Evolutionary conservation across 2,329 filamentous ascomycete species (phyloP).

Genomic region (Colletotrichum graminicola): DNA sequence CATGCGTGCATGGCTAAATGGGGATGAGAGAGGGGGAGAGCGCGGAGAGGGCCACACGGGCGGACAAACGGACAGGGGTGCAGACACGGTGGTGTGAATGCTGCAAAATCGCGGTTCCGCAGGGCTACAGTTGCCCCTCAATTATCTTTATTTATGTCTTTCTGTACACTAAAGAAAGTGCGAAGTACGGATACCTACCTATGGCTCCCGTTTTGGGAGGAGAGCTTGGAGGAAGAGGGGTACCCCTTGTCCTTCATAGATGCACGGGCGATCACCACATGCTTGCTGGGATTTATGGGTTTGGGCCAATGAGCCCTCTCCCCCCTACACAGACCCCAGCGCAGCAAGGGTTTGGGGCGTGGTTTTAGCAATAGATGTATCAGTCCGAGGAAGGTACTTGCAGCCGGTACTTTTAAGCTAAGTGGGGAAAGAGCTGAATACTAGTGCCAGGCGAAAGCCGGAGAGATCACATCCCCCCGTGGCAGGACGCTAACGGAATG

Average conservation of each 20-base stretch:
- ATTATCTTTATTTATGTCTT: background rate
- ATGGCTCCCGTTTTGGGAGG: slow-evolving; percentile 25
- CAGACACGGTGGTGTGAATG: background rate
- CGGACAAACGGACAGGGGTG: slow-evolving; percentile 27
- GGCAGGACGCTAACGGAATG: slow-evolving; percentile 11
- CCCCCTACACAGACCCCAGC: background rate
- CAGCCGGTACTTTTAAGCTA: background rate
- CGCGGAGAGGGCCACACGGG: slow-evolving; percentile 24
- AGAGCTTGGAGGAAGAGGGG: slow-evolving; percentile 11
- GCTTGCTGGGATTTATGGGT: slow-evolving; percentile 35
- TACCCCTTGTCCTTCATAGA: slow-evolving; percentile 20
- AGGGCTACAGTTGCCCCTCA: slow-evolving; percentile 2
- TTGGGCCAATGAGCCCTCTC: slow-evolving; percentile 28
- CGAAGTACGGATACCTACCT: background rate
- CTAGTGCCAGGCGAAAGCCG: slow-evolving; percentile 27
- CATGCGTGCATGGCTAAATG: slow-evolving; percentile 19
- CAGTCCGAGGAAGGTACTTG: background rate
- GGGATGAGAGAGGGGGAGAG: background rate
- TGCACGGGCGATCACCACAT: slow-evolving; percentile 42
- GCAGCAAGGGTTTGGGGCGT: background rate
- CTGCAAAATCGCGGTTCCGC: slow-evolving; percentile 1
- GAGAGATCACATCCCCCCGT: background rate
- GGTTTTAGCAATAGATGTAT: background rate
- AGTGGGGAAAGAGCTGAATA: slow-evolving; percentile 1
- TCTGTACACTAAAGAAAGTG: background rate